phyloP scores from a whole-genome alignment of 768 basidiomycete species.

The Mycena galopus region DNA sequence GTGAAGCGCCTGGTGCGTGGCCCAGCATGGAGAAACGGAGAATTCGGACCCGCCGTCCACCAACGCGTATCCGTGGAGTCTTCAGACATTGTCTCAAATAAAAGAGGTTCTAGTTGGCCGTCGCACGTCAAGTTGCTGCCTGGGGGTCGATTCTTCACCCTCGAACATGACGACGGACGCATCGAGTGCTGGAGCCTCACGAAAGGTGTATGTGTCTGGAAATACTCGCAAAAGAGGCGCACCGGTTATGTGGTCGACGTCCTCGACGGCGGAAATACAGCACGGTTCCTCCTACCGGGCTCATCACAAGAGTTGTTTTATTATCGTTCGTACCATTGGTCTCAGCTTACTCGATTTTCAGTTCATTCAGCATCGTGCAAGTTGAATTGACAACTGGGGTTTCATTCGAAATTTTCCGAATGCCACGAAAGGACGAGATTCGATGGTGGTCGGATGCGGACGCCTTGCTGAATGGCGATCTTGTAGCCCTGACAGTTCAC shows the following conservation, averaged over 20 bases:
- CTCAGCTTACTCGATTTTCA: background rate
- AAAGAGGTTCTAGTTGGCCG: background rate
- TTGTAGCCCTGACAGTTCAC: background rate
- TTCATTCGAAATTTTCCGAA: background rate
- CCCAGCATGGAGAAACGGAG: background rate
- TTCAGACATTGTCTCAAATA: background rate
- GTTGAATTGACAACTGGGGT: background rate
- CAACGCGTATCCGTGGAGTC: background rate
- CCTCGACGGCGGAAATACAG: background rate
- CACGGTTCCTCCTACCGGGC: background rate
- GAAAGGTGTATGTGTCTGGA: background rate
- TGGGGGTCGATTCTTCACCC: background rate
- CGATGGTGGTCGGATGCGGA: background rate
- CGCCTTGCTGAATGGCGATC: background rate
- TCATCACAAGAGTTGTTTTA: background rate
- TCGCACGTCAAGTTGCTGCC: background rate
- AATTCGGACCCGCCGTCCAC: background rate
- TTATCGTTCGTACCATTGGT: background rate
- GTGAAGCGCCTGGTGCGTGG: constrained; percentile 1
- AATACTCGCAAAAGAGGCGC: background rate
- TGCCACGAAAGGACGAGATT: background rate
- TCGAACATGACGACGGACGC: background rate
- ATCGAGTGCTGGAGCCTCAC: background rate
- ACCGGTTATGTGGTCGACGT: background rate
- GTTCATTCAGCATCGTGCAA: background rate